These are phyloP conservation scores for Cryptococcus wingfieldii DNA, from an alignment of 1,284 basidiomycete genomes.

Conservation along the genomic window DNA sequence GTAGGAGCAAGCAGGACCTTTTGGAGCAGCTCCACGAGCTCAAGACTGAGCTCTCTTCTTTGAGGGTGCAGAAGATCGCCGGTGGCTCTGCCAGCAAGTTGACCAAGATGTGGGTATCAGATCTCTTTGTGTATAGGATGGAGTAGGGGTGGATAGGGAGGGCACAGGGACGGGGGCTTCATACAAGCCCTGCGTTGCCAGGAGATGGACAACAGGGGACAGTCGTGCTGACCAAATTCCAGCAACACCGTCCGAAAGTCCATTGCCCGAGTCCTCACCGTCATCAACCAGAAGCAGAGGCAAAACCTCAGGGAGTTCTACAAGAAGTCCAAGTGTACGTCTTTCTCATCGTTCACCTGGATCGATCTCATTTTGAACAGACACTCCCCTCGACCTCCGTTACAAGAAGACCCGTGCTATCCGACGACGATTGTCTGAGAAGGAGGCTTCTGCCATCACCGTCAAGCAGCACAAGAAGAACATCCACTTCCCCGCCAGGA, in stretches of 20 bases:
- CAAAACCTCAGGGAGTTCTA: slow-evolving; percentile 97
- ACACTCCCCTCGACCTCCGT: slow-evolving; percentile 94
- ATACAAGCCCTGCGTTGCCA: neutral
- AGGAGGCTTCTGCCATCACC: slow-evolving; percentile 77
- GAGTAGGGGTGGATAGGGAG: neutral
- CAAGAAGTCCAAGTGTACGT: slow-evolving; percentile 71
- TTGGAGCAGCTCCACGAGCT: slow-evolving; percentile 90
- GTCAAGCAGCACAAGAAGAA: slow-evolving; percentile 89
- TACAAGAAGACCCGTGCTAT: slow-evolving; percentile 98
- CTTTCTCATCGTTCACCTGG: neutral
- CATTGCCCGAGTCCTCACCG: slow-evolving; percentile 96
- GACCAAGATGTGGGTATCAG: slow-evolving; percentile 81
- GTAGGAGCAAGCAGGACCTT: slow-evolving; percentile 95
- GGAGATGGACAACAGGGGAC: no score
- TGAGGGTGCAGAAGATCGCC: slow-evolving; percentile 97
- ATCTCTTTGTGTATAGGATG: slow-evolving; percentile 1
- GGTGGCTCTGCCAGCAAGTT: slow-evolving; percentile 95
- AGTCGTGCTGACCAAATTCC: slow-evolving; percentile 13
- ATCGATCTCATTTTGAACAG: slow-evolving; percentile 15
- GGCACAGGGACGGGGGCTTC: neutral
- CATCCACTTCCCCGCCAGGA: slow-evolving; percentile 74
- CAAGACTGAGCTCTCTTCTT: slow-evolving; percentile 87
- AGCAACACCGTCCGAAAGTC: slow-evolving; percentile 98
- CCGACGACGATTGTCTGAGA: slow-evolving; percentile 87
- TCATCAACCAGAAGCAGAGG: slow-evolving; percentile 97